Percentiles rank a stretch among this genome's conserved stretches.
These are phyloP conservation scores for Hemileia vastatrix DNA, from an alignment of 1,284 basidiomycete genomes.

Conservation along the genomic window DNA sequence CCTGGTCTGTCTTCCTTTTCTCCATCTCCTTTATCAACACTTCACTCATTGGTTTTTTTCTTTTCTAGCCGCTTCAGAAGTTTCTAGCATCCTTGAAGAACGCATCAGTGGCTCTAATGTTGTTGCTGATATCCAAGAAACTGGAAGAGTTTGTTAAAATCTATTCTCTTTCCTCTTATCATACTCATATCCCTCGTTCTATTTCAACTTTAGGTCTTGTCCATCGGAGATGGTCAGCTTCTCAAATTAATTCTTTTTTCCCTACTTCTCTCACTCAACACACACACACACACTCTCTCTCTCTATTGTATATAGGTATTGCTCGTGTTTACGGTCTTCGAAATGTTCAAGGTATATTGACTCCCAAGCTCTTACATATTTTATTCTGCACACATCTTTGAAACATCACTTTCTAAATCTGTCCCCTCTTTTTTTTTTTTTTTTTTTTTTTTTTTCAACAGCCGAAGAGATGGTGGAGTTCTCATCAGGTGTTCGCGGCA, in stretches of 20 bases:
- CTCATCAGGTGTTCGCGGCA: slow-evolving; percentile 81
- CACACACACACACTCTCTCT: not conserved
- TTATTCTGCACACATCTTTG: slow-evolving; percentile 34
- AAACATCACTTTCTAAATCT: slow-evolving; percentile 17
- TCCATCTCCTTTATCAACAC: not conserved
- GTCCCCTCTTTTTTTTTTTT: slow-evolving; percentile 1
- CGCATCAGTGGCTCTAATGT: slow-evolving; percentile 87
- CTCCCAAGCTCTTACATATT: not conserved
- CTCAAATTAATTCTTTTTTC: slow-evolving; percentile 44
- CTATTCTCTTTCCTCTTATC: not conserved
- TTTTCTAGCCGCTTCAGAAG: slow-evolving; percentile 82
- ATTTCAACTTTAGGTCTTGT: slow-evolving; percentile 47
- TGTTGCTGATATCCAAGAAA: slow-evolving; percentile 93
- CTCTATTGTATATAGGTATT: slow-evolving; percentile 13
- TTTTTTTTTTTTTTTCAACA: slow-evolving; percentile 40
- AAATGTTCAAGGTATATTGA: slow-evolving; percentile 68
- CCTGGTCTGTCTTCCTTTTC: slow-evolving; percentile 4
- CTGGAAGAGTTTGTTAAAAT: slow-evolving; percentile 92
- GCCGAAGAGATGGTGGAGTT: slow-evolving; percentile 99
- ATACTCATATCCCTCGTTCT: slow-evolving; percentile 2
- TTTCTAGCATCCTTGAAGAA: slow-evolving; percentile 96
- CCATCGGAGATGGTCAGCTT: slow-evolving; percentile 99
- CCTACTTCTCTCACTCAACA: not conserved
- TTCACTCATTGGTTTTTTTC: not conserved
- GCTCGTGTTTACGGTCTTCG: slow-evolving; percentile 71